Conservation (phyloP, 768 basidiomycete species). For the Inosperma sp. region DNA sequence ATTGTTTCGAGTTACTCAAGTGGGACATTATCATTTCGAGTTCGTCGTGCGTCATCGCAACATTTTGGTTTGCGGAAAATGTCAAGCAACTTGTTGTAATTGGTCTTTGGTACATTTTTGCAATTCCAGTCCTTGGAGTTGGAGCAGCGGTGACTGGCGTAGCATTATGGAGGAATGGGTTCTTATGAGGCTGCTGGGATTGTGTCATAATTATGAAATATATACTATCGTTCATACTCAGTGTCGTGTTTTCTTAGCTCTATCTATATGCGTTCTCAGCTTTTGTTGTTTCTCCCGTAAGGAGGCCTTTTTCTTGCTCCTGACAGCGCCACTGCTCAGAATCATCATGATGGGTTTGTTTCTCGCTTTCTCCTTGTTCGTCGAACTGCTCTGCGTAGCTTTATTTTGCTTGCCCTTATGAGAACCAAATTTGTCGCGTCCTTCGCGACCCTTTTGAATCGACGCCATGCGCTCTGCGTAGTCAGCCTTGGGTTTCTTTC, state of each 20-base stretch:
- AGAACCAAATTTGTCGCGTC: constrained; percentile 88
- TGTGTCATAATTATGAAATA: constrained; percentile 7
- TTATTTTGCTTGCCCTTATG: constrained; percentile 91
- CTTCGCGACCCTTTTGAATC: constrained; percentile 90
- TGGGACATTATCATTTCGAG: constrained; percentile 46
- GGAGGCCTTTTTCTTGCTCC: constrained; percentile 78
- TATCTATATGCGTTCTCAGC: constrained; percentile 70
- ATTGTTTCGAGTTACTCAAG: constrained; percentile 42
- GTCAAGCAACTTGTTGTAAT: constrained; percentile 30
- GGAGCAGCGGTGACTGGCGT: constrained; percentile 48
- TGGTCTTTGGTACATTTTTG: constrained; percentile 40
- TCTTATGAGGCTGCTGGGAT: constrained; percentile 12
- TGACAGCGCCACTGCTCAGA: constrained; percentile 68
- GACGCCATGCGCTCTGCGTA: constrained; percentile 93
- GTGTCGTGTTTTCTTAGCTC: constrained; percentile 50
- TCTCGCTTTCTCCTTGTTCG: constrained; percentile 87
- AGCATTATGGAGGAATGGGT: constrained; percentile 45
- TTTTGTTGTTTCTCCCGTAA: constrained; percentile 78
- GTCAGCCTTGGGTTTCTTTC: constrained; percentile 89
- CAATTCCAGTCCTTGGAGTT: constrained; percentile 42
- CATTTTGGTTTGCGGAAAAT: constrained; percentile 45
- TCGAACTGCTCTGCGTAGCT: constrained; percentile 74
- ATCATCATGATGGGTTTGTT: constrained; percentile 98
- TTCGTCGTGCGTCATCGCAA: constrained; percentile 37
- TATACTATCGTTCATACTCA: constrained; percentile 10